Conservation (phyloP, 495 filamentous ascomycete genomes). For the Aspergillus incahuasiensis region DNA sequence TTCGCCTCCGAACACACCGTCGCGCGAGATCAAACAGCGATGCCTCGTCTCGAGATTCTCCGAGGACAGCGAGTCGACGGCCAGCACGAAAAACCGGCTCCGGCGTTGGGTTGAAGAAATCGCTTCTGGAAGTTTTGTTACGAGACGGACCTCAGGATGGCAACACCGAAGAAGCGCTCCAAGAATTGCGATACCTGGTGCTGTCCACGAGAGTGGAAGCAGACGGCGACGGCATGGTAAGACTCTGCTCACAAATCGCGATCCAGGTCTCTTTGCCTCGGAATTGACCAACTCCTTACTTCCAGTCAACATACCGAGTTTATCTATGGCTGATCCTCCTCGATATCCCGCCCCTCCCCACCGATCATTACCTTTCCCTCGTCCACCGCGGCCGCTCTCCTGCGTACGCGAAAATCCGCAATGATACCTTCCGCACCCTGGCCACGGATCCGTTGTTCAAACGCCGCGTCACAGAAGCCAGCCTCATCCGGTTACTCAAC, state of each 20-base stretch:
- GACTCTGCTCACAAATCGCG: not conserved
- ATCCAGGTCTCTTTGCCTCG: constrained; percentile 18
- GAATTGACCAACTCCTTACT: constrained; percentile 10
- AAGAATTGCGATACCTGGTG: constrained; percentile 71
- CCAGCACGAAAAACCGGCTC: constrained; percentile 51
- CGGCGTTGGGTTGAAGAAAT: constrained; percentile 54
- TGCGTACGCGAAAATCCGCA: constrained; percentile 93
- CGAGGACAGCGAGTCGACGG: constrained; percentile 38
- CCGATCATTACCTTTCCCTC: constrained; percentile 82
- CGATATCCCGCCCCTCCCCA: constrained; percentile 73
- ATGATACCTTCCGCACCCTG: constrained; percentile 94
- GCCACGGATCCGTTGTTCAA: constrained; percentile 95
- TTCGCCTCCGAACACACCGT: constrained; percentile 41
- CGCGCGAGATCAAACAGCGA: constrained; percentile 73
- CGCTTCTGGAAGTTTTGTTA: constrained; percentile 57
- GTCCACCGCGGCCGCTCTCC: constrained; percentile 91
- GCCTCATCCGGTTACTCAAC: constrained; percentile 91
- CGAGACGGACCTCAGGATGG: constrained; percentile 69
- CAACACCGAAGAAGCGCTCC: constrained; percentile 60
- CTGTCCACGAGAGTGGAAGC: constrained; percentile 74
- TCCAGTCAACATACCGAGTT: constrained; percentile 83
- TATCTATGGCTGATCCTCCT: constrained; percentile 95
- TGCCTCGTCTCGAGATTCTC: constrained; percentile 43
- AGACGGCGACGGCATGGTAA: constrained; percentile 87
- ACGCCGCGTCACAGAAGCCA: constrained; percentile 89